These are phyloP conservation scores for Salix exigua DNA, from an alignment of 345 rosid species.

Conservation along the genomic window DNA sequence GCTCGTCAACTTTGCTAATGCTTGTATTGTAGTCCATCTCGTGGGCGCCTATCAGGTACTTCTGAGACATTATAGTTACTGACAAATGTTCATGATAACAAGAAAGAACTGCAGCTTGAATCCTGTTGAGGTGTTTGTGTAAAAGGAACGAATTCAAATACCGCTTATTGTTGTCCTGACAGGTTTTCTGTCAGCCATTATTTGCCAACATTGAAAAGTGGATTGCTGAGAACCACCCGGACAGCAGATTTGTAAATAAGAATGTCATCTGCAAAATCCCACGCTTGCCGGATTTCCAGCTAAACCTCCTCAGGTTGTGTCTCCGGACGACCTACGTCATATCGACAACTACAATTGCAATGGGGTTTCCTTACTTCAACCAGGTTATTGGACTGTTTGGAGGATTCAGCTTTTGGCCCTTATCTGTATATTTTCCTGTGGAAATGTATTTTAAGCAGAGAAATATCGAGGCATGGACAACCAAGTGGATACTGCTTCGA, in stretches of 20 bases:
- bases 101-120: too few species aligned
- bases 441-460: slow-evolving; percentile 61
- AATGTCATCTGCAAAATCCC: slow-evolving; percentile 34
- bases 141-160: too few species aligned
- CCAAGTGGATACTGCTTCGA: slow-evolving; percentile 48
- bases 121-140: too few species aligned
- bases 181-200: slow-evolving; percentile 55
- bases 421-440: slow-evolving; percentile 70
- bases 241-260: slow-evolving; percentile 28
- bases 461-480: slow-evolving; percentile 49
- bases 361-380: slow-evolving; percentile 80
- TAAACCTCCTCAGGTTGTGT: slow-evolving; percentile 37
- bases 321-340: slow-evolving; percentile 52
- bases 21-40: slow-evolving; percentile 45
- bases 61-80: too few species aligned
- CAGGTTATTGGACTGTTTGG: slow-evolving; percentile 74
- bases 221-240: slow-evolving; percentile 39
- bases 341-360: slow-evolving; percentile 44
- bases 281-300: slow-evolving; percentile 20
- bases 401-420: slow-evolving; percentile 67
- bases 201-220: slow-evolving; percentile 43
- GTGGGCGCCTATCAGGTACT: slow-evolving; percentile 35
- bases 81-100: too few species aligned
- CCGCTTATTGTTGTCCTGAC: background rate
- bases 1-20: slow-evolving; percentile 51